Evolutionary conservation across 1,139 yeast genomes (phyloP).

Genomic region (Pichia sp.): DNA sequence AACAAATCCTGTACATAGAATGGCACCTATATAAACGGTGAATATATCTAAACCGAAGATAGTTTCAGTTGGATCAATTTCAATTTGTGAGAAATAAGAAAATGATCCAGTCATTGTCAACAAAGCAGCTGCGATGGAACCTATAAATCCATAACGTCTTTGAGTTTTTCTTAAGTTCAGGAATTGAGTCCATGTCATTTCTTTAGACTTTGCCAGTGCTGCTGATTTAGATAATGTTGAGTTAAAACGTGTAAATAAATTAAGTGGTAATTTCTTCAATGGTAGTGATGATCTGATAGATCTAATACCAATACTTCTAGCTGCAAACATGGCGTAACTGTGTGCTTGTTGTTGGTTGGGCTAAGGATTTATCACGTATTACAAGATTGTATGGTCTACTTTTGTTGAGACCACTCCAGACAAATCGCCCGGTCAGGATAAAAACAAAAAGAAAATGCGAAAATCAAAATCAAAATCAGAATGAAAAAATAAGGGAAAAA

Average conservation of each 20-base stretch:
- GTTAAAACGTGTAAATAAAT: constrained; percentile 11
- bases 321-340: constrained; percentile 8
- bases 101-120: constrained; percentile 68
- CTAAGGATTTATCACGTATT: too few species aligned
- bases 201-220: constrained; percentile 14
- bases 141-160: constrained; percentile 58
- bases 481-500: too few species aligned
- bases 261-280: constrained; percentile 1
- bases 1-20: constrained; percentile 61
- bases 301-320: constrained; percentile 11
- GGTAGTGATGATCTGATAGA: constrained; percentile 5
- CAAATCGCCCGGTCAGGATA: too few species aligned
- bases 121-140: constrained; percentile 61
- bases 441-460: too few species aligned
- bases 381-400: too few species aligned
- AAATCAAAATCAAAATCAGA: too few species aligned
- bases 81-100: constrained; percentile 69
- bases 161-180: constrained; percentile 69
- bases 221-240: constrained; percentile 10
- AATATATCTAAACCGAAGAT: constrained; percentile 84
- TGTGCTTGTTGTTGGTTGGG: too few species aligned
- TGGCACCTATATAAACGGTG: constrained; percentile 63
- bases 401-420: too few species aligned
- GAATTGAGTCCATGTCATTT: constrained; percentile 69
- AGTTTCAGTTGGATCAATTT: constrained; percentile 71